These are phyloP conservation scores for Colletotrichum sp. DNA, from an alignment of 2,329 filamentous ascomycete genomes.

Conservation along the genomic window DNA sequence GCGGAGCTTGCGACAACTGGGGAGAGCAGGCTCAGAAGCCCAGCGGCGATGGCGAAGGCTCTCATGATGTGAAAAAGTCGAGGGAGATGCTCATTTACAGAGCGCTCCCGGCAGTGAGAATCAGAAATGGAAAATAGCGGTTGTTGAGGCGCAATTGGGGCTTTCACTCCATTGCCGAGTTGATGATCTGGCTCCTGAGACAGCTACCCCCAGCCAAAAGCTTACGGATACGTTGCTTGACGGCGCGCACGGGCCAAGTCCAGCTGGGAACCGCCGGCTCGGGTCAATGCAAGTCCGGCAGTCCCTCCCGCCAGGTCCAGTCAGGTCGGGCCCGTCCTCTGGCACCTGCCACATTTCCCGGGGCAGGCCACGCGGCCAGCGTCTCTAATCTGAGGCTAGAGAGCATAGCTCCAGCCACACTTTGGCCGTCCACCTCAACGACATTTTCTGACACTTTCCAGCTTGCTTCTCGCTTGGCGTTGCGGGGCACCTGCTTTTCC, in stretches of 20 bases:
- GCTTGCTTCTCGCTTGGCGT: background rate
- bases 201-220: conserved; percentile 32
- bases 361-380: background rate
- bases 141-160: conserved; percentile 21
- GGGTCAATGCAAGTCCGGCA: conserved; percentile 8
- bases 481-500: background rate
- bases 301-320: background rate
- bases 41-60: conserved; percentile 57
- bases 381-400: background rate
- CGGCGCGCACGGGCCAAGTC: conserved; percentile 19
- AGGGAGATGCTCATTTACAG: conserved; percentile 29
- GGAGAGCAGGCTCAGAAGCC: conserved; percentile 63
- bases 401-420: background rate
- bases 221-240: conserved; percentile 39
- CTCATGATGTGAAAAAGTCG: conserved; percentile 43
- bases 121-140: conserved; percentile 7
- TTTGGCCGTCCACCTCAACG: background rate
- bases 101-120: conserved; percentile 23
- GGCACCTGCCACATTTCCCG: background rate
- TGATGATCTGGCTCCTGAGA: conserved; percentile 26
- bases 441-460: background rate
- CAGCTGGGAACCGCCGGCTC: background rate
- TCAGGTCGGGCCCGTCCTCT: background rate
- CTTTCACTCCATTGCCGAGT: conserved; percentile 23
- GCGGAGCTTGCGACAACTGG: conserved; percentile 42